Percentiles rank a stretch among this genome's conserved stretches.
Conservation (phyloP, 139 green algal species). For the Auxenochlorella protothecoides region DNA sequence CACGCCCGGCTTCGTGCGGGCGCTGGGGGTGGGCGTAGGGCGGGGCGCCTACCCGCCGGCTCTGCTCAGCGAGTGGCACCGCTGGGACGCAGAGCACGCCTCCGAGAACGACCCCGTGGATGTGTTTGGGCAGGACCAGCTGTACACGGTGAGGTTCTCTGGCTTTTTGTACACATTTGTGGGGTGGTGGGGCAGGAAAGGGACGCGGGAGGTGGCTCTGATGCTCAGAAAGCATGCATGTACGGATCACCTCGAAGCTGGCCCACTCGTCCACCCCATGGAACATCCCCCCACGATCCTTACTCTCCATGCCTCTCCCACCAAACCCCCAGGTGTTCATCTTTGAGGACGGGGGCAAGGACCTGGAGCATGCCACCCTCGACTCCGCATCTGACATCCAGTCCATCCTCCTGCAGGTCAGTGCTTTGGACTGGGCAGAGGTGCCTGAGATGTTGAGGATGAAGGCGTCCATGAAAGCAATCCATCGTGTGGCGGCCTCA, state of each 20-base stretch:
- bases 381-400: conserved; percentile 51
- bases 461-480: neutral
- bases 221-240: neutral
- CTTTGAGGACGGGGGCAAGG: conserved; percentile 62
- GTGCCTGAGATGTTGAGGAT: neutral
- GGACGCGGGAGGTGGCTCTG: neutral
- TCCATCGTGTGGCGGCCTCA: no score
- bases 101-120: conserved; percentile 67
- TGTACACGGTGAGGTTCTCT: conserved; percentile 23
- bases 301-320: neutral
- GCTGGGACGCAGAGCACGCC: conserved; percentile 46
- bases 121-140: conserved; percentile 38
- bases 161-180: neutral
- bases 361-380: conserved; percentile 80
- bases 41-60: conserved; percentile 33
- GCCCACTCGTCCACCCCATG: neutral
- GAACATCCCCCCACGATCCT: no score
- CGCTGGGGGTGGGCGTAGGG: conserved; percentile 53
- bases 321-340: conserved; percentile 31
- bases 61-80: conserved; percentile 46
- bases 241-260: neutral
- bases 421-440: neutral
- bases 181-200: neutral
- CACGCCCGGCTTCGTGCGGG: conserved; percentile 62
- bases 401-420: conserved; percentile 80